Evolutionary conservation across 139 green algal species (phyloP), one percentile per base, ranked within the genome.

Genomic region (Volvox reticuliferus): DNA sequence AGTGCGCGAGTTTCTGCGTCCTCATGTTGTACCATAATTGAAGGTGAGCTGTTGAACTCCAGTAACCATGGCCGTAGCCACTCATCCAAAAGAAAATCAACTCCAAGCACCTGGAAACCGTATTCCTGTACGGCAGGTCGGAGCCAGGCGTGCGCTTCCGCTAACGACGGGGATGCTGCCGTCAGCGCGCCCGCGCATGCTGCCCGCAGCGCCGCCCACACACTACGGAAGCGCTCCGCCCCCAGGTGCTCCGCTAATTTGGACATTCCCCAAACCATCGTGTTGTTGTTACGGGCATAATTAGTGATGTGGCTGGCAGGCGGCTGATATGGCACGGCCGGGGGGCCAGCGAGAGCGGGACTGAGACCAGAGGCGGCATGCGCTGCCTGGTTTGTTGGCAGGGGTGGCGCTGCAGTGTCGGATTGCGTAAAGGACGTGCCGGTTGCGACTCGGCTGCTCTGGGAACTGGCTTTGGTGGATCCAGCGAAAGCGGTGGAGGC

Each of bases 21-120:
- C 21, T 75, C 80, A 82, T 95, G 93, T 73, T 92, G 79, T 30
- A 93, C 91, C 94, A 96, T 96, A 37, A 94, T 95, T 3, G 88
- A 93, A 0, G 94, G 94, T 13, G 93, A 77, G 88, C 91, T 94
- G 91, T 96, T 96, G 68, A 95, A 88, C 91, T 96, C 94, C 22
- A 96, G 92, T 79, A 96, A 88, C 94, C 94, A 96, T 0, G 87
- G 76, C 1, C 62, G 61, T 75, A 93, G 30, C 5, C 69, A n/a
- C 0, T 93, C 88, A 55, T 95, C 94, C 65, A 96, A 22, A 37
- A 96, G 36, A 75, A 92, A 95, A 82, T 96, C 94, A 28, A 92
- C 67, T 2, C 94, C 94, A 50, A 96, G 28, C 77, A 88, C 22
- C 83, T 96, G 94, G 61, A 95, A 95, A 21, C 94, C 94, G 79